Conservation (phyloP, 2,329 filamentous ascomycete genomes). For the Phialophora macrospora region DNA sequence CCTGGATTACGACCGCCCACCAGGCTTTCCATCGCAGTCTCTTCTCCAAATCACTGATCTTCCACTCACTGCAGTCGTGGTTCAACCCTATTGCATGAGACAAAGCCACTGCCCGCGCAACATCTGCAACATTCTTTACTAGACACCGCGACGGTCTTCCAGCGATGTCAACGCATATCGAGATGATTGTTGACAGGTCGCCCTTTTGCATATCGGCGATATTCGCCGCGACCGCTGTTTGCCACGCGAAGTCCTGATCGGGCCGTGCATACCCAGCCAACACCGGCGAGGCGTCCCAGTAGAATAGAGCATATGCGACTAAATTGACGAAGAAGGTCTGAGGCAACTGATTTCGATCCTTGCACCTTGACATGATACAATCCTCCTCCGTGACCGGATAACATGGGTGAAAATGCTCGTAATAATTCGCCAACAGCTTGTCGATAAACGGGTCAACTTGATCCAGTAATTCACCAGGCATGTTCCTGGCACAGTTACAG, state of each 20-base stretch:
- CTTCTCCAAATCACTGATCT: conserved; percentile 57
- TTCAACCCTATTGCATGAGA: conserved; percentile 63
- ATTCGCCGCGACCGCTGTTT: conserved; percentile 64
- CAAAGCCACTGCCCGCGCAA: conserved; percentile 59
- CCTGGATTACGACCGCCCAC: conserved; percentile 63
- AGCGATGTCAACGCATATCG: conserved; percentile 63
- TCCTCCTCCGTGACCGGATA: conserved; percentile 65
- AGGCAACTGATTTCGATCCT: conserved; percentile 56
- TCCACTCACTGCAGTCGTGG: conserved; percentile 60
- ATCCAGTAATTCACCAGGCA: conserved; percentile 61
- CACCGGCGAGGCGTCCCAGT: conserved; percentile 59
- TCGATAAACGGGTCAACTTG: conserved; percentile 61
- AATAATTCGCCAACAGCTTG: conserved; percentile 60
- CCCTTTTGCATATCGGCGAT: conserved; percentile 63
- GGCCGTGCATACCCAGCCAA: conserved; percentile 57
- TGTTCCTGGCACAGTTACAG: conserved; percentile 55
- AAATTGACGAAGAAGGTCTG: conserved; percentile 62
- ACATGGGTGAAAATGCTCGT: conserved; percentile 62
- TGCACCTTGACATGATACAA: conserved; percentile 58
- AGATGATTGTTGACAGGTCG: conserved; percentile 62
- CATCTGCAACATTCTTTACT: conserved; percentile 56
- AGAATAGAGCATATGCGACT: conserved; percentile 63
- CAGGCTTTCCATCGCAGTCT: conserved; percentile 58
- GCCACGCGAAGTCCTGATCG: conserved; percentile 66
- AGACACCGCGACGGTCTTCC: conserved; percentile 55